Evolutionary conservation across 2,329 filamentous ascomycete species (phyloP), one percentile per base, ranked within the genome.

Genomic region (Gnomoniopsis smithogilvyi): DNA sequence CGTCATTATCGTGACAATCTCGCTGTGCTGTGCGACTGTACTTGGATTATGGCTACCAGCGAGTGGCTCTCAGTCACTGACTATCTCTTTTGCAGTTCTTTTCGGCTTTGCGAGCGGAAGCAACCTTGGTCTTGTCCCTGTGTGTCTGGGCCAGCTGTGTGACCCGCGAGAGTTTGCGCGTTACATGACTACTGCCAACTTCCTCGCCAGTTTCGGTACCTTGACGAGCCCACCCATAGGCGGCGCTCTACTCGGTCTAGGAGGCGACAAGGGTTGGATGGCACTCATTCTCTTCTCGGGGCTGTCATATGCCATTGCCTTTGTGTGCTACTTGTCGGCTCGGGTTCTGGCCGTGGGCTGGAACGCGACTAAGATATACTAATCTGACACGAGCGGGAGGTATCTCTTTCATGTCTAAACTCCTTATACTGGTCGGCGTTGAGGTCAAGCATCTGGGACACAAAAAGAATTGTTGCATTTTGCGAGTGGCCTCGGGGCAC

Each of bases 111-210:
- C 86, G 0, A 90, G 86, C 56, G 92, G 92, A 3, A 88, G 85
- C 63, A 93, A 92, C 65, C 88, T 96, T 63, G 86, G 85, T 1
- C 72, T 96, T 30, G 87, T 88, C 0, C 91, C 92, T 0, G 90
- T 95, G 0, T 94, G 91, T 65, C 81, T 96, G 1, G 89, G 90
- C 1, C 90, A 94, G 73, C 79, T 95, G 15, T 96, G 91, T 70
- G 84, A 87, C 36, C 88, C 89, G 3, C 80, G 87, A 55, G 80
- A 92, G 52, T 95, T 93, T 65, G 91, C 90, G 0, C 80, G 90
- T 1, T 94, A 95, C 73, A 95, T 95, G 68, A 89, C 91, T 10
- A 95, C 91, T 0, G 87, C 87, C 57, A 92, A 92, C 70, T 92
- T 89, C 56, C 78, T 93, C 45, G 90, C 91, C 21, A 89, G 86